Evolutionary conservation across 306 rosid genomes (phyloP).

Genomic region (Rubus parviflorus): DNA sequence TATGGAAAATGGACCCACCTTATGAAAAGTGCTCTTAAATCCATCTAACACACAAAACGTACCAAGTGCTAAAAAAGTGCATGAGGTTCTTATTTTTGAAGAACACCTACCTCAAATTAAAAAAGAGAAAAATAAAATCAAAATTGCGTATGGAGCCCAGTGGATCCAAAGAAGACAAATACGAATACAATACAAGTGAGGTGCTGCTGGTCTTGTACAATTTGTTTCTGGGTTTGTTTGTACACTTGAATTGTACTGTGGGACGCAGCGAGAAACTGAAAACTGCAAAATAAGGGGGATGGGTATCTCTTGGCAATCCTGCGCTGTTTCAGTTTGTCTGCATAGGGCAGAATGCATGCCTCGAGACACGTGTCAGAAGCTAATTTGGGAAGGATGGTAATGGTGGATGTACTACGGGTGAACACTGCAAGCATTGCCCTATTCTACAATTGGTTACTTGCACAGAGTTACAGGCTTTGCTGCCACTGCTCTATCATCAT

Average conservation of each 20-base stretch:
- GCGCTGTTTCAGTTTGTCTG: not conserved
- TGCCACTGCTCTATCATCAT: not conserved
- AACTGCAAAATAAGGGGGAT: not conserved
- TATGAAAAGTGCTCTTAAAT: not conserved
- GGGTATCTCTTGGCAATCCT: not conserved
- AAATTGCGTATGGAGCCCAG: not conserved
- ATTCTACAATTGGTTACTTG: not conserved
- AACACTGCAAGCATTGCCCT: not conserved
- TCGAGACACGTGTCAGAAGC: not conserved
- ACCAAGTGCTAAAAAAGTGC: not conserved
- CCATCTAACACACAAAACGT: not conserved
- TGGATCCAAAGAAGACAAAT: not conserved
- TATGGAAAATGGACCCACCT: not conserved
- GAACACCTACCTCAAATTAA: not conserved
- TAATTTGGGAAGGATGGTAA: not conserved
- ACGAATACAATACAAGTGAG: not conserved
- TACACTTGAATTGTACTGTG: not conserved
- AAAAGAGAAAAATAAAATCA: not conserved
- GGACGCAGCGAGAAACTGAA: not conserved
- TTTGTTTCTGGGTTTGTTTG: conserved; percentile 9
- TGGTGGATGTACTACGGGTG: not conserved
- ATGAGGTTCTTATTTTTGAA: not conserved
- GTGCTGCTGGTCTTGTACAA: not conserved
- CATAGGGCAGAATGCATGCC: not conserved
- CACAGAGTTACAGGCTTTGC: not conserved